Percentiles rank a stretch among this genome's conserved stretches.
Conservation (phyloP, 371 early-diverging fungal species). For the Lichtheimia hyalospora region DNA sequence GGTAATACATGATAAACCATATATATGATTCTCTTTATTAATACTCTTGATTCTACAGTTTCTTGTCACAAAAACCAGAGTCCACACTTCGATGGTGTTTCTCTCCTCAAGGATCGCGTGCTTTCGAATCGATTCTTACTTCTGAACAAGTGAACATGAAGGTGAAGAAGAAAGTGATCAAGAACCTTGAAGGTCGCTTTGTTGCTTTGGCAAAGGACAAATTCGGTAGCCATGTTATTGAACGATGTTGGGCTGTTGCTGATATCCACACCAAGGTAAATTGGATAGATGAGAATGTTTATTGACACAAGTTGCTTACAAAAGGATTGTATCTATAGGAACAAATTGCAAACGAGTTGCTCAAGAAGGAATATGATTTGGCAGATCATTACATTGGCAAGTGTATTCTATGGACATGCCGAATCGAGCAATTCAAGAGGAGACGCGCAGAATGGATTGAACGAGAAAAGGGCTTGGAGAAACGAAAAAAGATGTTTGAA, state of each 20-base stretch:
- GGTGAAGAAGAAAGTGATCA: slow-evolving; percentile 68
- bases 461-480: slow-evolving; percentile 69
- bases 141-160: slow-evolving; percentile 55
- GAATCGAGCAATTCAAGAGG: slow-evolving; percentile 74
- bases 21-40: slow-evolving; percentile 6
- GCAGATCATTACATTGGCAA: slow-evolving; percentile 70
- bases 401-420: slow-evolving; percentile 77
- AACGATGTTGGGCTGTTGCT: slow-evolving; percentile 74
- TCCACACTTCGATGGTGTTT: slow-evolving; percentile 59
- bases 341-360: slow-evolving; percentile 70
- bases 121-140: slow-evolving; percentile 68
- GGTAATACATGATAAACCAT: slow-evolving; percentile 21
- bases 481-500: slow-evolving; percentile 73
- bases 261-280: slow-evolving; percentile 70
- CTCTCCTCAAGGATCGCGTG: slow-evolving; percentile 73
- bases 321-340: slow-evolving; percentile 22
- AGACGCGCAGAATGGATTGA: slow-evolving; percentile 75
- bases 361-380: slow-evolving; percentile 54
- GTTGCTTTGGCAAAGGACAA: slow-evolving; percentile 68
- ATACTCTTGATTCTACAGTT: slow-evolving; percentile 21
- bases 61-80: slow-evolving; percentile 57
- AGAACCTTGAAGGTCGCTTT: slow-evolving; percentile 56
- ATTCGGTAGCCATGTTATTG: slow-evolving; percentile 80
- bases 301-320: neutral
- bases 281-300: neutral